These are phyloP conservation scores for Puya raimondii DNA, from an alignment of 176 grass and related monocot species.

Conservation along the genomic window DNA sequence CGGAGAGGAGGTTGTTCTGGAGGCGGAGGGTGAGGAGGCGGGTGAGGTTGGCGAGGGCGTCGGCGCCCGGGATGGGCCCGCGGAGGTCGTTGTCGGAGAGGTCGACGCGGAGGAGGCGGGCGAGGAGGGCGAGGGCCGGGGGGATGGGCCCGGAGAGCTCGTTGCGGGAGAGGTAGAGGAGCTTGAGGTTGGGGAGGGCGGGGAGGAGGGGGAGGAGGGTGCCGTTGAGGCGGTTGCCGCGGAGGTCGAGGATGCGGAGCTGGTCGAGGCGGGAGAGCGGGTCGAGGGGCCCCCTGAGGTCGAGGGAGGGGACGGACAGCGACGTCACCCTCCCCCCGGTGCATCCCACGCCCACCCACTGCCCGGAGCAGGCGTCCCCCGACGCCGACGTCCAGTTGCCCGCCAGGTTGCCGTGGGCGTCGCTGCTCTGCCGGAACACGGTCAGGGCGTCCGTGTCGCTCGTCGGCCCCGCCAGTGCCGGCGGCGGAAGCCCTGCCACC, in stretches of 20 bases:
- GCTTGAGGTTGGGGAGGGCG: conserved; percentile 44
- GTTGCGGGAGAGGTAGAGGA: conserved; percentile 65
- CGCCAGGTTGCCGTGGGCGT: conserved; percentile 56
- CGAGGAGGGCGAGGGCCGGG: conserved; percentile 14
- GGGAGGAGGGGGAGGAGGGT: conserved; percentile 46
- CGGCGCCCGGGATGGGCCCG: conserved; percentile 34
- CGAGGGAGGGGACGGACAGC: conserved; percentile 41
- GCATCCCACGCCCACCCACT: conserved; percentile 46
- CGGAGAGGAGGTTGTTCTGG: conserved; percentile 66
- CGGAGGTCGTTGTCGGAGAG: conserved; percentile 56
- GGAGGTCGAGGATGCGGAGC: conserved; percentile 63
- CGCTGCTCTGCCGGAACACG: conserved; percentile 48
- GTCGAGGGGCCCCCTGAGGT: conserved; percentile 57
- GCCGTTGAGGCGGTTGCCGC: conserved; percentile 71
- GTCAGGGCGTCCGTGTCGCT: conserved; percentile 63
- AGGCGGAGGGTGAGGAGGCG: conserved; percentile 48
- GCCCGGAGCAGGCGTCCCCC: conserved; percentile 44
- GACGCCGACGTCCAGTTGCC: conserved; percentile 55
- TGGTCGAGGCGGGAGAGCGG: conserved; percentile 50
- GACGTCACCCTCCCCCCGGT: conserved; percentile 47
- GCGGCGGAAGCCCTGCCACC: no score
- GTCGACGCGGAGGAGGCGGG: conserved; percentile 33
- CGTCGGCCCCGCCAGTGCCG: background rate
- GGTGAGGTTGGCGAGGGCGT: conserved; percentile 30
- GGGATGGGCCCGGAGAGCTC: conserved; percentile 49